Evolutionary conservation across 441 rosid genomes (phyloP).

Genomic region (Pelargonium cotyledonis): DNA sequence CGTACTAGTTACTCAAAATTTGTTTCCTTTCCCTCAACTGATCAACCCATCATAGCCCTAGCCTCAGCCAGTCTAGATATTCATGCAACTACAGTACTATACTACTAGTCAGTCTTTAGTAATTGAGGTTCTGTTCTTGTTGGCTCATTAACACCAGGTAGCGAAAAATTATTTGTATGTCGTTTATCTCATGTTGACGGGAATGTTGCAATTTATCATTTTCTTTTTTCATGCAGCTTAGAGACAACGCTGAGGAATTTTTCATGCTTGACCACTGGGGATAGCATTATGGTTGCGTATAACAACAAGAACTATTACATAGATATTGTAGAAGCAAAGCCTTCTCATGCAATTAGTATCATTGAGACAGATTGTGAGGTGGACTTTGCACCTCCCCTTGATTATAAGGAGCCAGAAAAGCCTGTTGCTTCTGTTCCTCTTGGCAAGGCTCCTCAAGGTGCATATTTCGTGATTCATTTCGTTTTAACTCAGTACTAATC

Average conservation of each 20-base stretch:
- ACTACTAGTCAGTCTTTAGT: no score
- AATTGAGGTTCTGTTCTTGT: no score
- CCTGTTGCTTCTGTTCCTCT: conserved; percentile 25
- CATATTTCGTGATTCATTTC: neutral
- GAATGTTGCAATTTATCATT: conserved; percentile 4
- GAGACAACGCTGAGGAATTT: conserved; percentile 64
- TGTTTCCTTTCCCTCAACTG: neutral
- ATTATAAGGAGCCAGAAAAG: conserved; percentile 54
- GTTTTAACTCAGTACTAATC: neutral
- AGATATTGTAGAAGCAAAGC: conserved; percentile 54
- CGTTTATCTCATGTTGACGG: neutral
- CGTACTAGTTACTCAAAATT: neutral
- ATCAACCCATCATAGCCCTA: no score
- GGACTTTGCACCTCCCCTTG: conserved; percentile 65
- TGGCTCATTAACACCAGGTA: neutral
- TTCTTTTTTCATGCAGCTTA: conserved; percentile 34
- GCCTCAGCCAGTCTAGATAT: no score
- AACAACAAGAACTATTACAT: conserved; percentile 57
- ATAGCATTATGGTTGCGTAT: conserved; percentile 62
- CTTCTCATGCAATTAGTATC: conserved; percentile 52
- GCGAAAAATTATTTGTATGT: neutral
- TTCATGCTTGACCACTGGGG: conserved; percentile 63
- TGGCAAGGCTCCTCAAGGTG: conserved; percentile 40
- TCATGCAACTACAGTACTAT: no score
- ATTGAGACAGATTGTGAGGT: conserved; percentile 72